These are phyloP conservation scores for Naematelia aurantialba DNA, from an alignment of 768 basidiomycete species.

Conservation along the genomic window DNA sequence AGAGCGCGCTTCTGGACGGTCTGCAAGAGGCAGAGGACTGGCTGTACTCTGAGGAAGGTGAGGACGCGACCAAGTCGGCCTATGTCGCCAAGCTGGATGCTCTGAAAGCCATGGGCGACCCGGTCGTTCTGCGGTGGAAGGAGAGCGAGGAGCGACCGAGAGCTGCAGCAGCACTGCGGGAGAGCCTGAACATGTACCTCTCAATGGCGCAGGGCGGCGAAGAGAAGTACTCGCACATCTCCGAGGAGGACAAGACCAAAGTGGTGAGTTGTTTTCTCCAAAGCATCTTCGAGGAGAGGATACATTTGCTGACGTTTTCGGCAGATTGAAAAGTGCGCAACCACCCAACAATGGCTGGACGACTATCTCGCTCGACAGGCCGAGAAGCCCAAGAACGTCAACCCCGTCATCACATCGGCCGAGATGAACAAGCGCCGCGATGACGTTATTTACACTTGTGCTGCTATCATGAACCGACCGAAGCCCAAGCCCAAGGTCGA, in stretches of 20 bases:
- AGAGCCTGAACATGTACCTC: conserved; percentile 82
- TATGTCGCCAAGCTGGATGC: conserved; percentile 78
- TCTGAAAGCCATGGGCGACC: conserved; percentile 81
- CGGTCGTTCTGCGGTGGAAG: conserved; percentile 73
- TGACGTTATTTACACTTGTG: conserved; percentile 82
- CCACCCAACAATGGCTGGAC: conserved; percentile 90
- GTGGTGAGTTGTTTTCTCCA: conserved; percentile 50
- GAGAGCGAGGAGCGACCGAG: conserved; percentile 77
- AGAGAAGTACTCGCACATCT: conserved; percentile 84
- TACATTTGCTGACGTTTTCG: conserved; percentile 33
- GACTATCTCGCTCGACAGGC: conserved; percentile 82
- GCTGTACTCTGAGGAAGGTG: conserved; percentile 94
- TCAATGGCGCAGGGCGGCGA: conserved; percentile 69
- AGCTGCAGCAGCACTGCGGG: conserved; percentile 71
- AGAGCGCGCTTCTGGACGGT: conserved; percentile 66
- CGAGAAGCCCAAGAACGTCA: conserved; percentile 82
- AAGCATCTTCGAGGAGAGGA: background rate
- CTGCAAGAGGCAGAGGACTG: conserved; percentile 85
- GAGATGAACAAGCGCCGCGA: conserved; percentile 90
- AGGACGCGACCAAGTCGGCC: conserved; percentile 92
- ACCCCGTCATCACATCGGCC: conserved; percentile 72
- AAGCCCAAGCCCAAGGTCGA: conserved; percentile 73
- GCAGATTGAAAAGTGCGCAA: conserved; percentile 85
- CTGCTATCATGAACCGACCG: conserved; percentile 83
- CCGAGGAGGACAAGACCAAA: conserved; percentile 55